phyloP scores from a whole-genome alignment of 1,139 yeast species.

The Candida sanyaensis region DNA sequence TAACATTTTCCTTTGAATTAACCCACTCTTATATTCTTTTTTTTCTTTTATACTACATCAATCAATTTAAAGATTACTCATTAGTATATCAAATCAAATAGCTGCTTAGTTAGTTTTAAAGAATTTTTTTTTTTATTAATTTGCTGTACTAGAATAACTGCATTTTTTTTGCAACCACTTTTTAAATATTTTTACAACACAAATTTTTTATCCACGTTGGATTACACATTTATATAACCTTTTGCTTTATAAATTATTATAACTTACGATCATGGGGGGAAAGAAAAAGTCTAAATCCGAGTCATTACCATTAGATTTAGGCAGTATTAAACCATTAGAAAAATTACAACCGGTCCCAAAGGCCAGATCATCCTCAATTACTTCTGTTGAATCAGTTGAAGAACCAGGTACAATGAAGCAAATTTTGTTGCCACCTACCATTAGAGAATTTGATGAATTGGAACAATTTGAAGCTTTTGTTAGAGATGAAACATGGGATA shows the following conservation, averaged over 20 bases:
- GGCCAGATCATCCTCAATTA: constrained; percentile 30
- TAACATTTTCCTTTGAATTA: background rate
- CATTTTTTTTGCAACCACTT: constrained; percentile 7
- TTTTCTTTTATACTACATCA: background rate
- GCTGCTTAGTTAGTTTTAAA: background rate
- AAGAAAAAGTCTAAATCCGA: constrained; percentile 17
- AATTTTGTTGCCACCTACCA: constrained; percentile 42
- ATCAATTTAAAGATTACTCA: background rate
- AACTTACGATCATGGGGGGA: constrained; percentile 15
- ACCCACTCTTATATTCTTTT: background rate
- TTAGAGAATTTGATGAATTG: constrained; percentile 61
- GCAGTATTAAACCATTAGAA: constrained; percentile 39
- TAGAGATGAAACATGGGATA: constrained; percentile 75
- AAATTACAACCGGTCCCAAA: constrained; percentile 46
- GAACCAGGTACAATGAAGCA: constrained; percentile 27
- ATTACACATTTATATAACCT: constrained; percentile 7
- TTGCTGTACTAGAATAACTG: background rate
- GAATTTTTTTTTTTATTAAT: background rate
- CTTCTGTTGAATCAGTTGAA: constrained; percentile 36
- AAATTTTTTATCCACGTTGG: constrained; percentile 6
- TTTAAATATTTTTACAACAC: background rate
- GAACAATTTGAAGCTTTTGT: constrained; percentile 63
- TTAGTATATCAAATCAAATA: background rate
- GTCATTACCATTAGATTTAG: constrained; percentile 30
- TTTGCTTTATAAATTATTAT: background rate